Conservation (phyloP, 768 basidiomycete genomes). For the Leccinellum rugosiceps region DNA sequence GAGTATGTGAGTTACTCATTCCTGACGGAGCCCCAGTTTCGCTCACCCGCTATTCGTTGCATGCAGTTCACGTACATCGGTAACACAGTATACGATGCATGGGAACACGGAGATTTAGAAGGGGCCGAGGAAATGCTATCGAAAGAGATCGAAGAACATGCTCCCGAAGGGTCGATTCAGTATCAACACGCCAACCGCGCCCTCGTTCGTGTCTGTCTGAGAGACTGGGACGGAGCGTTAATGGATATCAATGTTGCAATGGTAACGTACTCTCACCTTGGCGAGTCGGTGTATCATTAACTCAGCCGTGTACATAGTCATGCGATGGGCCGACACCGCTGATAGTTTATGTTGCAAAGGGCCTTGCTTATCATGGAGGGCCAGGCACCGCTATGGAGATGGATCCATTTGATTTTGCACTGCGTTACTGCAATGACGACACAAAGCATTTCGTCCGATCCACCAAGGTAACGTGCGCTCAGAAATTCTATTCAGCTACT, state of each 20-base stretch:
- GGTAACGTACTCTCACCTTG: neutral
- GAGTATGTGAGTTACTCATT: constrained; percentile 5
- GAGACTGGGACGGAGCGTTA: constrained; percentile 5
- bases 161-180: neutral
- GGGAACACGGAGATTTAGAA: constrained; percentile 6
- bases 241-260: neutral
- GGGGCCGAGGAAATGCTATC: constrained; percentile 6
- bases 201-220: constrained; percentile 7
- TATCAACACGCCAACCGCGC: constrained; percentile 15
- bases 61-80: constrained; percentile 14
- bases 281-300: neutral
- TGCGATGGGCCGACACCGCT: neutral
- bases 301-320: neutral
- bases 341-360: constrained; percentile 6
- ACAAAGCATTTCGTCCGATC: constrained; percentile 1
- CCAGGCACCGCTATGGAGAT: neutral
- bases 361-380: neutral
- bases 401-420: neutral
- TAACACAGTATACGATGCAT: neutral
- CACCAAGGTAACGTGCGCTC: constrained; percentile 3
- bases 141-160: constrained; percentile 7
- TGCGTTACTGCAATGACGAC: neutral
- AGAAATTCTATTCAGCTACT: neutral
- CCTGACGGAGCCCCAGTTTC: too few species aligned
- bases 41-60: neutral